A percentile compares a stretch with the other conserved stretches of the same genome.
Conservation (phyloP, 2,329 filamentous ascomycete genomes). For the Colletotrichum godetiae region DNA sequence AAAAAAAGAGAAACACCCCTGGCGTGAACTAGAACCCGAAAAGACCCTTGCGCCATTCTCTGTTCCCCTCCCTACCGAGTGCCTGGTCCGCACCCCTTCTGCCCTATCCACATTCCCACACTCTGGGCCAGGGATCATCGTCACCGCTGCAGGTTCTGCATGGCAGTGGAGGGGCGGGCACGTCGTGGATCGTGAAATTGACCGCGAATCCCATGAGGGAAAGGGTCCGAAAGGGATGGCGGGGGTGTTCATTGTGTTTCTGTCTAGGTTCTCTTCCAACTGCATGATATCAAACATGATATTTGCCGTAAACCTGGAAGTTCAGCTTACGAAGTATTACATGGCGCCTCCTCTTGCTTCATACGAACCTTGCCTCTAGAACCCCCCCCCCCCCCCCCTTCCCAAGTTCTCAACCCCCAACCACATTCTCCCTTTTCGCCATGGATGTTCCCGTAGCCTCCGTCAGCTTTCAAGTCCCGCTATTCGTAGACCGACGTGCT, state of each 20-base stretch:
- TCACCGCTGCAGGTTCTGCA: background rate
- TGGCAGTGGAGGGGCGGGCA: background rate
- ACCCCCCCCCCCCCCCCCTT: too few species aligned
- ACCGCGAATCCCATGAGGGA: background rate
- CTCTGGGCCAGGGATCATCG: slow-evolving; percentile 3
- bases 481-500: background rate
- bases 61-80: background rate
- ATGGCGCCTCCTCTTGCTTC: background rate
- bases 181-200: background rate
- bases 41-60: background rate
- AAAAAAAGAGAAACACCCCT: background rate
- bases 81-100: background rate
- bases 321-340: background rate
- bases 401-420: too few species aligned
- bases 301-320: background rate
- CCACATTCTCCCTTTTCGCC: too few species aligned
- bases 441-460: background rate
- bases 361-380: background rate
- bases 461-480: background rate
- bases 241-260: too few species aligned
- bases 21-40: background rate
- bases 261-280: background rate
- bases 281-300: background rate
- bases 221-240: background rate
- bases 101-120: background rate